Percentiles rank a stretch among this genome's conserved stretches.
These are phyloP conservation scores for Penicillium hordei DNA, from an alignment of 2,329 filamentous ascomycete species.

Conservation along the genomic window DNA sequence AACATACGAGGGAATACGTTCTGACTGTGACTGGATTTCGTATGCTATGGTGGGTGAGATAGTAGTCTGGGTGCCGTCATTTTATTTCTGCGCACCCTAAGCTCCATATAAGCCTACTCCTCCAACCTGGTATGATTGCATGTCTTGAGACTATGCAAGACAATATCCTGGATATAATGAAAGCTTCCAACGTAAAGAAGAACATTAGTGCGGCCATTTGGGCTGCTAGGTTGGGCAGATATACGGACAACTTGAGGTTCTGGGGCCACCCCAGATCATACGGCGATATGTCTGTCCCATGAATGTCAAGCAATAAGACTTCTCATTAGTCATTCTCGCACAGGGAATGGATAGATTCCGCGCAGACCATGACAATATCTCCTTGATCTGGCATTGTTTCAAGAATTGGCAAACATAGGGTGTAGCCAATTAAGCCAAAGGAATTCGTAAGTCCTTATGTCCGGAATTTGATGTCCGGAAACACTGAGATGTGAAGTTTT, in stretches of 20 bases:
- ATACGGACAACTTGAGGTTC: not conserved
- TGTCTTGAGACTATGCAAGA: too few species aligned
- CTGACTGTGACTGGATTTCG: not conserved
- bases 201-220: not conserved
- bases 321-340: not conserved
- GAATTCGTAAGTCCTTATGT: not conserved
- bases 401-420: not conserved
- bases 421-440: not conserved
- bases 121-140: not conserved
- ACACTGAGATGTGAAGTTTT: not conserved
- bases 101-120: not conserved
- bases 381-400: not conserved
- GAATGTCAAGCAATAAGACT: not conserved
- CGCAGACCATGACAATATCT: not conserved
- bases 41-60: too few species aligned
- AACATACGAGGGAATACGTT: not conserved
- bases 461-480: not conserved
- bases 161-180: not conserved
- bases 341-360: not conserved
- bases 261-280: too few species aligned
- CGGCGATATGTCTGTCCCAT: not conserved
- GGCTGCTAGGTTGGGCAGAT: not conserved
- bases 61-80: not conserved
- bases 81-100: not conserved
- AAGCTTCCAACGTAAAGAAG: not conserved